Conservation (phyloP, 2,329 filamentous ascomycete genomes). For the Neofusicoccum sp. region DNA sequence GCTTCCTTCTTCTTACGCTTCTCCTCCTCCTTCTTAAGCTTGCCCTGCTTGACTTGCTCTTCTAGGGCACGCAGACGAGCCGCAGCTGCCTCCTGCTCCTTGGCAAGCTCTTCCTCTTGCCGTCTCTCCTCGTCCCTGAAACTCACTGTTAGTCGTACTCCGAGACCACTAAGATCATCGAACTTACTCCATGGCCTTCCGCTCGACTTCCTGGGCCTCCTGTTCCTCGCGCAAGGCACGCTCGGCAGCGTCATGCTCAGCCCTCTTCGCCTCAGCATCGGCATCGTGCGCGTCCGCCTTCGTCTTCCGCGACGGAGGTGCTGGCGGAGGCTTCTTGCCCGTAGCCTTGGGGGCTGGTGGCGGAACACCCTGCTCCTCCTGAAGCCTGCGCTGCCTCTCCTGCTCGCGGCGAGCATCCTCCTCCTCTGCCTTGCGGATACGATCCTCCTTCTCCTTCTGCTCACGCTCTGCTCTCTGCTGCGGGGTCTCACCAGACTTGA, state of each 20-base stretch:
- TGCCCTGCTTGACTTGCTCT: slow-evolving; percentile 90
- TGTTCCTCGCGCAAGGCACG: slow-evolving; percentile 68
- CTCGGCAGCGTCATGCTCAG: slow-evolving; percentile 58
- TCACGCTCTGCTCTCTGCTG: slow-evolving; percentile 88
- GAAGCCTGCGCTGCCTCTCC: slow-evolving; percentile 80
- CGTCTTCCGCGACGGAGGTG: slow-evolving; percentile 77
- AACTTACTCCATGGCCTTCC: slow-evolving; percentile 80
- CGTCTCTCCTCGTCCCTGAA: slow-evolving; percentile 70
- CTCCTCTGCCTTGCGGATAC: slow-evolving; percentile 86
- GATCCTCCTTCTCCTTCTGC: slow-evolving; percentile 81
- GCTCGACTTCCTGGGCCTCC: slow-evolving; percentile 73
- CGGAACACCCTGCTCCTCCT: slow-evolving; percentile 71
- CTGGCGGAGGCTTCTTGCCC: slow-evolving; percentile 59
- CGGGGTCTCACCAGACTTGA: slow-evolving; percentile 74
- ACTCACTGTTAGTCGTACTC: slow-evolving; percentile 33
- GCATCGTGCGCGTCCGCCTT: slow-evolving; percentile 61
- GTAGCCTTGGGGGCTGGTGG: slow-evolving; percentile 52
- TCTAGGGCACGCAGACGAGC: slow-evolving; percentile 86
- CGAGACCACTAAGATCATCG: background rate
- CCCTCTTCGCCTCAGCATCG: slow-evolving; percentile 61
- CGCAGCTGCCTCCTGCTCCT: slow-evolving; percentile 78
- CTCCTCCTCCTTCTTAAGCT: slow-evolving; percentile 95
- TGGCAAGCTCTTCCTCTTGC: slow-evolving; percentile 79
- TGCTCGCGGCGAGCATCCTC: slow-evolving; percentile 88
- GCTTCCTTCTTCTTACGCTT: slow-evolving; percentile 91